Base-by-base conservation (phyloP, 176 grass and related monocot genomes). In the Carex myosuroides region DNA sequence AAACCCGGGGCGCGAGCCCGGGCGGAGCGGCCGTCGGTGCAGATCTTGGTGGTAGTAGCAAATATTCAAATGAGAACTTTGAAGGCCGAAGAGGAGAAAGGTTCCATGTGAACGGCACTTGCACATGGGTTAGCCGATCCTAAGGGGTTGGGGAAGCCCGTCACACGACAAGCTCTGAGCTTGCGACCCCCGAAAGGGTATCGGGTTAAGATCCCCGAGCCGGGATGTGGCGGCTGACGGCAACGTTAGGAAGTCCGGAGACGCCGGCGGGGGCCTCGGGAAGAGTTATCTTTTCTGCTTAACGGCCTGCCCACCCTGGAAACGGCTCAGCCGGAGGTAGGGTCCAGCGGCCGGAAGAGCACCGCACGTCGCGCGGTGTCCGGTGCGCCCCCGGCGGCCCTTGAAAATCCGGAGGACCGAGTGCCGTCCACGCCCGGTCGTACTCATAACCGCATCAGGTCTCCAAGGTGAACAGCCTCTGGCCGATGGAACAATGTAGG, bases 281-380 rank as follows among this genome's bases (percentile, higher is more conserved):
- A 92, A 92, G 88, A 92, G 87, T 91, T 91, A 91, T 91, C 82
- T 91, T 91, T 91, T 94, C 83, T 91, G 72, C 85, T 94, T 91
- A 94, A 94, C 82, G 85, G 85, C 89, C 89, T 16, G 79, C 85
- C 87, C 76, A 91, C 85, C 89, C 85, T 88, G 65, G 89, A n/a
- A n/a, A n/a, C n/a, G n/a, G n/a, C n/a, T n/a, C n/a, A n/a, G n/a
- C n/a, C n/a, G n/a, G n/a, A n/a, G n/a, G n/a, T n/a, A n/a, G n/a
- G n/a, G n/a, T n/a, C n/a, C n/a, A n/a, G n/a, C n/a, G n/a, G n/a
- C n/a, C n/a, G n/a, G n/a, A n/a, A n/a, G n/a, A n/a, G n/a, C n/a
- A n/a, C n/a, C n/a, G n/a, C n/a, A n/a, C n/a, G n/a, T n/a, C n/a
- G n/a, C n/a, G n/a, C n/a, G n/a, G n/a, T n/a, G n/a, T n/a, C n/a